Evolutionary conservation across 2,329 filamentous ascomycete genomes (phyloP).

Genomic region (Fusarium sp.): DNA sequence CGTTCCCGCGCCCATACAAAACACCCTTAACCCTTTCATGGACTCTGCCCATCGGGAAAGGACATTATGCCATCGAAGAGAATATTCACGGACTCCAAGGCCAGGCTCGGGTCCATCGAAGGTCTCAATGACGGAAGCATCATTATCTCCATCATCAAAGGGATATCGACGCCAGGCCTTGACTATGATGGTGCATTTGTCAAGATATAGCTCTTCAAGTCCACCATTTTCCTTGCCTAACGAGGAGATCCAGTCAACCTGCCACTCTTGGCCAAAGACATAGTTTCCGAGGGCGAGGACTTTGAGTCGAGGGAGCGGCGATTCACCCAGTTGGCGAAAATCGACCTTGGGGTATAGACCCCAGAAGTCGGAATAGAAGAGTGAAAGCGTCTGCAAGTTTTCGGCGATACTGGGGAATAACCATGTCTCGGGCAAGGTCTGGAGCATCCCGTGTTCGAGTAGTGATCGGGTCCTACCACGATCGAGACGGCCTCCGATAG

Average conservation of each 20-base stretch:
- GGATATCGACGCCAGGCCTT: neutral
- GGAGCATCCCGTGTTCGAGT: neutral
- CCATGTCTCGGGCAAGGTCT: slow-evolving; percentile 34
- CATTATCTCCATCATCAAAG: neutral
- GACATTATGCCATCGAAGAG: slow-evolving; percentile 5
- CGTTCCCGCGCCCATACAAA: neutral
- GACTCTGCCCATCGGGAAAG: slow-evolving; percentile 3
- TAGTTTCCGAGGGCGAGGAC: slow-evolving; percentile 53
- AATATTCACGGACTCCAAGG: neutral
- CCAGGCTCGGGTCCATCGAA: neutral
- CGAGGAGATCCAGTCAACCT: slow-evolving; percentile 57
- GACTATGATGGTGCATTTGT: slow-evolving; percentile 53
- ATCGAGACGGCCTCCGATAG: neutral
- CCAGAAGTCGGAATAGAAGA: slow-evolving; percentile 51
- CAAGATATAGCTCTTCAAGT: slow-evolving; percentile 54
- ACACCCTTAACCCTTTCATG: slow-evolving; percentile 9
- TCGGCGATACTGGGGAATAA: slow-evolving; percentile 19
- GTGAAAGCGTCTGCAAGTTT: slow-evolving; percentile 49
- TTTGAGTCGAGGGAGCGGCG: slow-evolving; percentile 51
- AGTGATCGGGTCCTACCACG: neutral
- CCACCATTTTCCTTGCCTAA: slow-evolving; percentile 40
- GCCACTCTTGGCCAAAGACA: slow-evolving; percentile 56
- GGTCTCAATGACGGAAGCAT: neutral
- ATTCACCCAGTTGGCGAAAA: slow-evolving; percentile 35
- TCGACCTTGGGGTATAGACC: slow-evolving; percentile 54